Base-by-base conservation (phyloP, 129 eudicot genomes). In the Pseudognaphalium luteoalbum region DNA sequence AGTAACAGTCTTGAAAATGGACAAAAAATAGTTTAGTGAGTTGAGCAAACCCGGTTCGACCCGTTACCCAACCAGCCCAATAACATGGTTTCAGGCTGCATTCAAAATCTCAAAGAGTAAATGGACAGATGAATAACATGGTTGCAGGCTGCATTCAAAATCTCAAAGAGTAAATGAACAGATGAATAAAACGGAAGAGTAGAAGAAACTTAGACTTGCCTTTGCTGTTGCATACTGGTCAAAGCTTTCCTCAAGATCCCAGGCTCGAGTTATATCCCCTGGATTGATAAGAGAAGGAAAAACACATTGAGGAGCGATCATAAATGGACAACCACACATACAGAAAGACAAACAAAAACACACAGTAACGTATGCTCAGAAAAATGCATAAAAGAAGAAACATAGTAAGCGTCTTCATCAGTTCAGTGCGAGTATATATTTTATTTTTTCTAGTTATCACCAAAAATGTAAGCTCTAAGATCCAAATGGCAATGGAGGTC, bases 361-460 rank as follows among this genome's bases (percentile, higher is more conserved):
- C 1, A 70, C 11, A 70, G 39, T 22, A 54, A 81, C 81, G 81
- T 75, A 57, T 57, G 66, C 30, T 51, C 21, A 76, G 78, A 22
- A 81, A 52, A 76, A 63, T 39, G 85, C 81, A 76, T 76, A 74
- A 20, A 70, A 52, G 37, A 62, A 70, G 35, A 51, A 76, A 5
- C 54, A 70, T 19, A 15, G 37, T 2, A 22, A 61, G 76, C 32
- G 76, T 70, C 66, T 62, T 81, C 85, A 76, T 81, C 3, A 11
- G 65, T 54, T 32, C 28, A 32, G 47, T 3, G 28, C 33, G 52
- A n/a, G 5, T 30, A 21, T 11, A 47, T 47, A 47, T 47, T 3
- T 14, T 54, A 1, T 3, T 70, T 9, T 70, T 5, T 67, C 54
- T 35, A 17, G 76, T 32, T 30, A 17, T 33, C n/a, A 32, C 33